Base-by-base conservation (phyloP, 1,284 basidiomycete genomes). In the Cryptococcus sp. region DNA sequence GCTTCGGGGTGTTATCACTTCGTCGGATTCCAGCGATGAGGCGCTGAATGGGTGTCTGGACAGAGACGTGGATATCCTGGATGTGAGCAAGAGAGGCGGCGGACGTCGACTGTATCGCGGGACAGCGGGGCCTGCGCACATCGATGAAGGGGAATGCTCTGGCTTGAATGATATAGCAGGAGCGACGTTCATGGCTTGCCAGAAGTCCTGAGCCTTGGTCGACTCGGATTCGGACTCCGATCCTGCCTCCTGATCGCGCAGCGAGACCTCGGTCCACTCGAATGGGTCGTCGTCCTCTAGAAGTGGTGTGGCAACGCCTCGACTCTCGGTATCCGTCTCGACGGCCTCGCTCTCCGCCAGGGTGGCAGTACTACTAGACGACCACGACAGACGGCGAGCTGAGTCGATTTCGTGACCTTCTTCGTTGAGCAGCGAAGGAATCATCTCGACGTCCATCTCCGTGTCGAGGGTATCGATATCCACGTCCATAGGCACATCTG, bases 261-360 rank as follows among this genome's bases (percentile, higher is more conserved):
- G 16, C 51, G 48, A 31, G 39, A 20, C 20, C 17, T 35, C 31
- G 2, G 31, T 35, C 31, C 31, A 35, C 10, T 35, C 48, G 40
- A 66, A 62, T 7, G 60, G 64, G 47, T 62, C 61, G 3, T 62
- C 61, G 19, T 52, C 54, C 48, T 63, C 61, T 15, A 57, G 17
- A n/a, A 42, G 42, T 5, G 62, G 62, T 11, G 62, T 64, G n/a
- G 48, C 25, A 3, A 64, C 20, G 6, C 47, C 60, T 41, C 48
- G 20, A n/a, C 49, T 41, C 38, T 51, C 54, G 13, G 35, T 15
- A 25, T 51, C 59, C 3, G 57, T 50, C 19, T 51, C 57, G 31
- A 35, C 31, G 31, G 10, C 31, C 31, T 35, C 31, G 27, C 57
- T 47, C 22, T 59, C 57, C 20, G 57, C 50, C 10, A 50, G 11